Conservation (phyloP, 108 stramenopile genomes). For the Discostella pseudostelligera region DNA sequence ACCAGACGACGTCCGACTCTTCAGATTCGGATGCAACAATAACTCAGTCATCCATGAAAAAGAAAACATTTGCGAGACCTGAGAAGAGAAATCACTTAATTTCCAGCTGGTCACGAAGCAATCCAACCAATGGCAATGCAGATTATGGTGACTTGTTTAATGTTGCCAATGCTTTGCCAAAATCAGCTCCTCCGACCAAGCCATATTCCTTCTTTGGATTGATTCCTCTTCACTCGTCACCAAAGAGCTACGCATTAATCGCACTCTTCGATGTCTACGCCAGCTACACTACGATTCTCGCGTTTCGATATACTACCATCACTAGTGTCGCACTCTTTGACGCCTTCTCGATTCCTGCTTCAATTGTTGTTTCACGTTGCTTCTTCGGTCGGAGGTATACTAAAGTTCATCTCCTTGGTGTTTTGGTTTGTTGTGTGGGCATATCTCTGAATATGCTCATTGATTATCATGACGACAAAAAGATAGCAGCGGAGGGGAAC, state of each 20-base stretch:
- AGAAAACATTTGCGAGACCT: slow-evolving; percentile 10
- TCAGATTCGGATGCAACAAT: neutral
- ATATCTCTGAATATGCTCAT: slow-evolving; percentile 73
- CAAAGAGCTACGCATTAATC: slow-evolving; percentile 24
- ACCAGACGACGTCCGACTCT: neutral
- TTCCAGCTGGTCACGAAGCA: slow-evolving; percentile 17
- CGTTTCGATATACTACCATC: slow-evolving; percentile 89
- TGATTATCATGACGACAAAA: slow-evolving; percentile 66
- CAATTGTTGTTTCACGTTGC: slow-evolving; percentile 82
- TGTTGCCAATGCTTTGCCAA: slow-evolving; percentile 6
- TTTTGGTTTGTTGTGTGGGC: slow-evolving; percentile 80
- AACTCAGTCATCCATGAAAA: no score
- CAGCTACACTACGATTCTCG: slow-evolving; percentile 63
- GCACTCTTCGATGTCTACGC: slow-evolving; percentile 73
- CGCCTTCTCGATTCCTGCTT: slow-evolving; percentile 89
- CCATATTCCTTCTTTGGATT: slow-evolving; percentile 34
- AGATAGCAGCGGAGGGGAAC: neutral
- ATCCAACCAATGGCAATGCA: slow-evolving; percentile 2
- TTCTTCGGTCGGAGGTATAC: slow-evolving; percentile 73
- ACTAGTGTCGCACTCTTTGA: slow-evolving; percentile 92
- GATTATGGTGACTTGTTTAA: neutral
- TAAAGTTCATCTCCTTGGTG: slow-evolving; percentile 73
- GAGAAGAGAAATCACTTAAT: slow-evolving; percentile 15
- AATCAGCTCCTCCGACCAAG: neutral
- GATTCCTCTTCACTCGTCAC: slow-evolving; percentile 33